These are phyloP conservation scores for Hypoxylon sp. DNA, from an alignment of 2,329 filamentous ascomycete genomes.

Conservation along the genomic window DNA sequence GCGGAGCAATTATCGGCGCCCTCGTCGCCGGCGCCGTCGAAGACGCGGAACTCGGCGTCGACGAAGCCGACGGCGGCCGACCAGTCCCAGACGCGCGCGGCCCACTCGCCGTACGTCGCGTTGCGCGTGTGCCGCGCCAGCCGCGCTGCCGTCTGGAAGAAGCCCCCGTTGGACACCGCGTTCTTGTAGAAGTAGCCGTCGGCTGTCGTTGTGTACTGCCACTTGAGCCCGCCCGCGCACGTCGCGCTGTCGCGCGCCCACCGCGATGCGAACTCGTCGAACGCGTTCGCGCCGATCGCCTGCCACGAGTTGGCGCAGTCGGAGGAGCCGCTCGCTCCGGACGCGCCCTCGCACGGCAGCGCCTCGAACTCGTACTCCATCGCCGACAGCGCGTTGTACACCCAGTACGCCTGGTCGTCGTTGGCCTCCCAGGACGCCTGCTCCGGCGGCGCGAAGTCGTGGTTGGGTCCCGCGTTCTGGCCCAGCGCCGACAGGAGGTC, in stretches of 20 bases:
- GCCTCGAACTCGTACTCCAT: slow-evolving; percentile 54
- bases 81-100: slow-evolving; percentile 61
- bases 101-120: slow-evolving; percentile 64
- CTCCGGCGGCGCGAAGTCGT: slow-evolving; percentile 36
- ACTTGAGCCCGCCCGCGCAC: slow-evolving; percentile 64
- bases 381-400: slow-evolving; percentile 56
- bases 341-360: slow-evolving; percentile 40
- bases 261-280: slow-evolving; percentile 57
- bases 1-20: slow-evolving; percentile 45
- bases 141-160: slow-evolving; percentile 54
- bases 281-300: slow-evolving; percentile 61
- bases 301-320: slow-evolving; percentile 53
- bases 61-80: slow-evolving; percentile 49
- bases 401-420: slow-evolving; percentile 61
- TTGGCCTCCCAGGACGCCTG: slow-evolving; percentile 48
- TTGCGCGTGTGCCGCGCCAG: slow-evolving; percentile 66
- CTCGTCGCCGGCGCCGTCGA: slow-evolving; percentile 49
- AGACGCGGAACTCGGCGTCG: slow-evolving; percentile 47
- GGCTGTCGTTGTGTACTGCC: slow-evolving; percentile 67
- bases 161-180: slow-evolving; percentile 48
- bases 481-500: slow-evolving; percentile 35
- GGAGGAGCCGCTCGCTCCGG: slow-evolving; percentile 46
- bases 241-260: slow-evolving; percentile 60
- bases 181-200: slow-evolving; percentile 65
- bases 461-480: slow-evolving; percentile 38